Evolutionary conservation across 2,329 filamentous ascomycete genomes (phyloP).

Genomic region (Ceratocystis cacaofunesta): DNA sequence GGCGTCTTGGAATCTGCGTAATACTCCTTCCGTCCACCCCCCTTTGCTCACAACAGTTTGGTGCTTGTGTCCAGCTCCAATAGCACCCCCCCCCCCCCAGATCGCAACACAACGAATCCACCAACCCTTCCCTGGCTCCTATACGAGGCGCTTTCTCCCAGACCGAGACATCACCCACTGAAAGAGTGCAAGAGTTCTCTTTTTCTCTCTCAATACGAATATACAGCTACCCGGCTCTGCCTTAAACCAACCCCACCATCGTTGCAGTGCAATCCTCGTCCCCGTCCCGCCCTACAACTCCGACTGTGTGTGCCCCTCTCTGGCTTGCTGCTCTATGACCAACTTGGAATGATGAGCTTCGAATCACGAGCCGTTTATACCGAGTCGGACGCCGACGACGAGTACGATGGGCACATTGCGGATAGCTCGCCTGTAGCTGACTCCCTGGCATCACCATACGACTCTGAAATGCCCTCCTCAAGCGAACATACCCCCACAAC

Average conservation of each 20-base stretch:
- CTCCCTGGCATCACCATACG: constrained; percentile 54
- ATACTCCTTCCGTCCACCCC: neutral
- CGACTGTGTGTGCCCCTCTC: neutral
- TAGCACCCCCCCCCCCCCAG: neutral
- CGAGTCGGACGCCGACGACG: constrained; percentile 69
- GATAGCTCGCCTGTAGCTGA: constrained; percentile 54
- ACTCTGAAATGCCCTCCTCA: constrained; percentile 54
- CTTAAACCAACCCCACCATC: neutral
- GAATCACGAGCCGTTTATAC: constrained; percentile 55
- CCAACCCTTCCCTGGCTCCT: neutral
- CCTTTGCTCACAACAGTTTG: neutral
- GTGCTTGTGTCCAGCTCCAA: neutral
- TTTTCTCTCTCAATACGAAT: neutral
- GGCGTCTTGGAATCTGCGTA: too few species aligned
- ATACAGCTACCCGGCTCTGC: neutral
- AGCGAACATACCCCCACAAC: constrained; percentile 68
- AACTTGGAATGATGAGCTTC: constrained; percentile 37
- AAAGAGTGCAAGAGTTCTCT: neutral
- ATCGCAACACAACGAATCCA: neutral
- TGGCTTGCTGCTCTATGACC: neutral
- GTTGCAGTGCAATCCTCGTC: neutral
- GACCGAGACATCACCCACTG: neutral
- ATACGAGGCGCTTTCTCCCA: neutral
- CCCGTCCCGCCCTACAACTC: neutral
- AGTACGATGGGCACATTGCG: constrained; percentile 60